These are phyloP conservation scores for Dictyostelium capitatum DNA, from an alignment of 78 protist species.

Conservation along the genomic window DNA sequence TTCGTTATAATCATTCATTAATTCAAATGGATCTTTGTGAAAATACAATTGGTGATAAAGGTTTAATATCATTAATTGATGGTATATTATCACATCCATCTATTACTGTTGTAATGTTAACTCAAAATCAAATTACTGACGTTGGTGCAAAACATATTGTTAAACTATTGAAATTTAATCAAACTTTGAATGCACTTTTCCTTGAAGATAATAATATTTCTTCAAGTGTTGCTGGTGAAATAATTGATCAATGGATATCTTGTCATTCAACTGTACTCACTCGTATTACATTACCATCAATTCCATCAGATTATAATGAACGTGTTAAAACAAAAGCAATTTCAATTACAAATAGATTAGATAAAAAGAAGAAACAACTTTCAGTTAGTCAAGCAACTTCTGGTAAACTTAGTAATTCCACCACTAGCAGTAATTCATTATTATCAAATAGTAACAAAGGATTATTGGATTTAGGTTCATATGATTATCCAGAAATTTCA, in stretches of 20 bases:
- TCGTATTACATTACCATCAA: not conserved
- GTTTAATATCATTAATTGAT: constrained; percentile 15
- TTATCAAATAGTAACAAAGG: not conserved
- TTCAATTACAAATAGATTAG: constrained; percentile 33
- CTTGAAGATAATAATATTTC: constrained; percentile 51
- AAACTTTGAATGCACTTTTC: constrained; percentile 51
- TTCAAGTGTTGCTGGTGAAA: not conserved
- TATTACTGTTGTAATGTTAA: constrained; percentile 18
- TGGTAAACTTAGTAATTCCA: not conserved
- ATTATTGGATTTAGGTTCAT: constrained; percentile 37
- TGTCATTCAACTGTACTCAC: constrained; percentile 19
- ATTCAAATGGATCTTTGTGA: constrained; percentile 59
- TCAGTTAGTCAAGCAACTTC: not conserved
- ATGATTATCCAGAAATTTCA: constrained; percentile 49
- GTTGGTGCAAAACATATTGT: constrained; percentile 27
- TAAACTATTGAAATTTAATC: constrained; percentile 24
- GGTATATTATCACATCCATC: constrained; percentile 78
- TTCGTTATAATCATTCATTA: constrained; percentile 55
- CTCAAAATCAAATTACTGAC: constrained; percentile 29
- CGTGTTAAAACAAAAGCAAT: constrained; percentile 38
- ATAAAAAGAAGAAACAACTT: constrained; percentile 30
- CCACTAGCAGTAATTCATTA: not conserved
- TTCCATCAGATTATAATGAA: constrained; percentile 38
- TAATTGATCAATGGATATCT: constrained; percentile 44
- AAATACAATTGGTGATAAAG: constrained; percentile 19